Base-by-base conservation (phyloP, 352 stramenopile genomes). In the Phytophthora pistaciae region DNA sequence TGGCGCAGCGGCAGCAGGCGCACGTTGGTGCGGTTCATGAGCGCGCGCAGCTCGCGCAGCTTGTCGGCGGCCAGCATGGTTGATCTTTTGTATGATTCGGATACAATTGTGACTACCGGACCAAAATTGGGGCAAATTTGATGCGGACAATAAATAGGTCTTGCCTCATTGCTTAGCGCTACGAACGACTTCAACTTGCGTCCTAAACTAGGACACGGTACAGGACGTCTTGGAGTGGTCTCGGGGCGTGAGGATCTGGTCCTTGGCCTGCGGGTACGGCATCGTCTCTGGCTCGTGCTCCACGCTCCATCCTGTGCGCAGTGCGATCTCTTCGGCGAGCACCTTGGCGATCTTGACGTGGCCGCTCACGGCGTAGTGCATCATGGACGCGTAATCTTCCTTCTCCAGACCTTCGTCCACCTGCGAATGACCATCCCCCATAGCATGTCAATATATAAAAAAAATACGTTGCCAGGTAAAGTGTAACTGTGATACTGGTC, bases 291-390 rank as follows among this genome's bases (percentile, higher is more conserved):
- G 72, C 8, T 82, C 66, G 23, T 82, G 67, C 49, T 87, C 76
- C 21, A 93, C 49, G 27, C 60, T 79, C 88, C 90, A 96, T 13
- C 86, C 80, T 23, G 87, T 92, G 14, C 72, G 77, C 27, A 91
- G 59, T 16, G 87, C 83, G 55, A 96, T 88, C 50, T 96, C 90
- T 21, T 92, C 82, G 0, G 86, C 84, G 27, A 96, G 70, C 38
- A 90, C 72, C 31, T 81, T 73, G 20, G 88, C 90, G 60, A 96
- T 94, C 75, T 96, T 95, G 56, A 95, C 65, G 67, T 96, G 90
- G 38, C 87, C 90, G 21, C 83, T 94, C 3, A 96, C 90, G 2
- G 90, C 82, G 60, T 92, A 96, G 60, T 96, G 90, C 79, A 90
- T 91, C 64, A 88, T 86, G 48, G 89, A 91, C 29, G 85, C 88